Evolutionary conservation across 2,329 filamentous ascomycete species (phyloP).

Genomic region (Hymenoscyphus albidus): DNA sequence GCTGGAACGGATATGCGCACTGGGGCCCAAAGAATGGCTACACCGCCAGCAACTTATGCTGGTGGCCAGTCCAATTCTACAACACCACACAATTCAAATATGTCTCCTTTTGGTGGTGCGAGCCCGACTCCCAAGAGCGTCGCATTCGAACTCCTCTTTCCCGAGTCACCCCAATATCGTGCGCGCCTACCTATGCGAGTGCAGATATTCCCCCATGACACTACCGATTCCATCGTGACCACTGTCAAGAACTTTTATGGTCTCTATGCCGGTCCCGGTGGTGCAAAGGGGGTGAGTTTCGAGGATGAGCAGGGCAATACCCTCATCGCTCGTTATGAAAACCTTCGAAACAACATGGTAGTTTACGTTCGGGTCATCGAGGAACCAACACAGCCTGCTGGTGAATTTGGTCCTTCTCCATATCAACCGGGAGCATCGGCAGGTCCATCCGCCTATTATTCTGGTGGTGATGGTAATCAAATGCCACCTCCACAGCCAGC

Average conservation of each 20-base stretch:
- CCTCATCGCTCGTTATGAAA: conserved; percentile 93
- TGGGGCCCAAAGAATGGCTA: conserved; percentile 28
- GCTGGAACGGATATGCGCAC: conserved; percentile 26
- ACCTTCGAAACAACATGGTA: conserved; percentile 86
- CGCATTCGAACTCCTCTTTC: conserved; percentile 72
- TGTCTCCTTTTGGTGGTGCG: conserved; percentile 30
- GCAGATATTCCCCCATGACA: conserved; percentile 92
- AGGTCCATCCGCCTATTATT: conserved; percentile 50
- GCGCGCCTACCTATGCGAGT: conserved; percentile 80
- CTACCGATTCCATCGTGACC: conserved; percentile 94
- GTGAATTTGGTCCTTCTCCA: conserved; percentile 49
- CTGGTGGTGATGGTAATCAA: conserved; percentile 57
- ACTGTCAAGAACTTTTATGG: conserved; percentile 99
- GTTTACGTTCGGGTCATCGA: conserved; percentile 87
- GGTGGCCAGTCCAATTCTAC: conserved; percentile 26
- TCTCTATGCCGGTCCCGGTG: conserved; percentile 70
- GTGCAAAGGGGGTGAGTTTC: conserved; percentile 83
- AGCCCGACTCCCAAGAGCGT: conserved; percentile 62
- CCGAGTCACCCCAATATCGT: conserved; percentile 62
- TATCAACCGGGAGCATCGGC: conserved; percentile 51
- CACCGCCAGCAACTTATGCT: conserved; percentile 29
- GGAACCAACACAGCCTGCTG: conserved; percentile 45
- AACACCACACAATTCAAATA: conserved; percentile 26
- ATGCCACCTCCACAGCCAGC: conserved; percentile 55
- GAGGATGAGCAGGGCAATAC: conserved; percentile 87